Evolutionary conservation across 2,329 filamentous ascomycete genomes (phyloP), one percentile per base, ranked within the genome.

Genomic region (Aureobasidium subglaciale): DNA sequence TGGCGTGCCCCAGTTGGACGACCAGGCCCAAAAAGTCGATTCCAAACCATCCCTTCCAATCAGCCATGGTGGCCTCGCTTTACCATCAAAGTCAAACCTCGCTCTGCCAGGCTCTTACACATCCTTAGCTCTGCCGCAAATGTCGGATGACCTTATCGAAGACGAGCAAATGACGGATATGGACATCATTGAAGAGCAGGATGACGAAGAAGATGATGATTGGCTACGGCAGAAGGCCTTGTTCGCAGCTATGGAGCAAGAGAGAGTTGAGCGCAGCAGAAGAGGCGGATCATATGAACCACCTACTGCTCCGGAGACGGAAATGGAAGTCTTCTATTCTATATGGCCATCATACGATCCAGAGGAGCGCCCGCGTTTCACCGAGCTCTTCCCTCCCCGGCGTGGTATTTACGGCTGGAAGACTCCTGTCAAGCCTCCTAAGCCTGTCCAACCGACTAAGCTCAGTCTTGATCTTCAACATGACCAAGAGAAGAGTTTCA

Each of bases 401-500:
- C 84, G 84, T 62, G 87, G 90, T 1, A 79, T 84, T 55, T 92
- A 88, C 70, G 79, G 87, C 59, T 85, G 87, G 56, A 93, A 96
- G 70, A 82, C 84, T 35, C 90, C 91, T 0, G 61, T 78, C 1
- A 95, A 90, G 70, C 85, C 84, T 37, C 88, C 90, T 0, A 93
- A 91, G 70, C 78, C 88, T 15, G 78, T 97, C 3, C 80, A 90
- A 5, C 90, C 90, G 0, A 91, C 87, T 18, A 99, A 99, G 70
- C 79, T 96, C 56, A 90, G 84, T 59, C 78, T 99, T 13, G 93
- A 99, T 59, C 75, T 97, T 30, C 87, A 88, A 2, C 79, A 82
- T 43, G 93, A 97, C 63, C 88, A 95, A 62, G 89, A 95, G 69
- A 90, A 90, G 63, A 78, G 81, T 24, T 99, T 97, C 68, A 84